Conservation (phyloP, 2,329 filamentous ascomycete genomes). For the Cephalotrichum gorgonifer region DNA sequence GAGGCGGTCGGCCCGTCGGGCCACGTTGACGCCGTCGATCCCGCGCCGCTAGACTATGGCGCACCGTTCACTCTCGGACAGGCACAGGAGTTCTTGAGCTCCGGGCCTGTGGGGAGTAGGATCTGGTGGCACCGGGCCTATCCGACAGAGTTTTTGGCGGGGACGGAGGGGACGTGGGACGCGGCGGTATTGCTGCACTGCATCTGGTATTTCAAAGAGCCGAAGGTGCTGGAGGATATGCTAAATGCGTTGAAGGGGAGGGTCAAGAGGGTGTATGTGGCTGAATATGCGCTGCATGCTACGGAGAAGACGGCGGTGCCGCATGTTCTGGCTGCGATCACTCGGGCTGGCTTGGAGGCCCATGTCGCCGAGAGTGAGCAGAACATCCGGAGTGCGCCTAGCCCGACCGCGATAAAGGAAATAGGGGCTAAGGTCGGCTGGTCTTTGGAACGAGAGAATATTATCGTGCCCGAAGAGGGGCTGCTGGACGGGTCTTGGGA, state of each 20-base stretch:
- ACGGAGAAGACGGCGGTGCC: conserved; percentile 26
- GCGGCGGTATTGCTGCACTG: conserved; percentile 37
- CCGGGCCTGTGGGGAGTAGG: conserved; percentile 24
- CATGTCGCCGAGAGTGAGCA: conserved; percentile 22
- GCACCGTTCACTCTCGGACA: conserved; percentile 37
- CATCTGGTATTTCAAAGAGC: conserved; percentile 42
- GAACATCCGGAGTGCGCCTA: conserved; percentile 37
- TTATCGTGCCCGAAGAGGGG: conserved; percentile 23
- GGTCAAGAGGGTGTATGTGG: conserved; percentile 11
- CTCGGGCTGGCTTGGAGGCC: conserved; percentile 30
- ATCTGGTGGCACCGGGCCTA: conserved; percentile 32
- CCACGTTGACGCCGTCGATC: conserved; percentile 40
- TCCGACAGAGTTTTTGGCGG: conserved; percentile 23
- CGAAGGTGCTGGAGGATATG: conserved; percentile 14
- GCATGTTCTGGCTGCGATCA: conserved; percentile 41
- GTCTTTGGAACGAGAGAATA: conserved; percentile 21
- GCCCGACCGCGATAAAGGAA: conserved; percentile 26
- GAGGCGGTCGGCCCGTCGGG: conserved; percentile 30
- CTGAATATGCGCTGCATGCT: conserved; percentile 21
- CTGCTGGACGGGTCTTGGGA: conserved; percentile 39
- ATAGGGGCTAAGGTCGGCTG: conserved; percentile 25
- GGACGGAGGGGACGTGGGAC: conserved; percentile 17
- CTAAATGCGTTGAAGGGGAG: conserved; percentile 13
- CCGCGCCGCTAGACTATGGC: conserved; percentile 37
- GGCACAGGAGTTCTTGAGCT: conserved; percentile 32